phyloP scores from a whole-genome alignment of 192 early-diverging fungal genomes.

The Pilaira anomala region DNA sequence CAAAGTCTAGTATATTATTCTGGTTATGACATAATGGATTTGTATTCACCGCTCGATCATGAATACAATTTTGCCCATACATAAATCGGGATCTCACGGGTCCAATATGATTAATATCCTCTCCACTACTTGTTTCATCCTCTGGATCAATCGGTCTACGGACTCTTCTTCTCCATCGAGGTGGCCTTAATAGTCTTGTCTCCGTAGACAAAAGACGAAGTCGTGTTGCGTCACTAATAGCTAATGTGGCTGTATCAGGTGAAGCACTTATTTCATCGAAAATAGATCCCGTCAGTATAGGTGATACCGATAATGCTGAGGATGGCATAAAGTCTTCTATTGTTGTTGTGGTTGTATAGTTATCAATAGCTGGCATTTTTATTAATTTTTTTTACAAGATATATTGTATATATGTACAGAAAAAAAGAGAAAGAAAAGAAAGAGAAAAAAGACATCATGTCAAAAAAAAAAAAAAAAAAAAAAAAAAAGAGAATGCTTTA shows the following conservation, averaged over 20 bases:
- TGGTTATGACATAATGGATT: neutral
- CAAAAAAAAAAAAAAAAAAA: neutral
- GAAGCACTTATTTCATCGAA: neutral
- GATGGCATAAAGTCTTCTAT: no score
- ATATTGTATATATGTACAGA: no score
- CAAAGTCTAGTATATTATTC: neutral
- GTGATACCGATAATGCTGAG: neutral
- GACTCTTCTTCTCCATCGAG: neutral
- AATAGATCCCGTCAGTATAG: neutral
- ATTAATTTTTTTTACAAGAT: neutral
- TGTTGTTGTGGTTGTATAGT: neutral
- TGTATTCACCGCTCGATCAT: neutral
- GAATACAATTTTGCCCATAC: neutral
- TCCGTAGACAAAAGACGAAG: neutral
- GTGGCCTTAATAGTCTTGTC: neutral
- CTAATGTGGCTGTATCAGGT: neutral
- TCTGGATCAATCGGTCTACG: no score
- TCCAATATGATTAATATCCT: neutral
- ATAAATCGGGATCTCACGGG: neutral
- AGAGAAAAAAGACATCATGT: neutral
- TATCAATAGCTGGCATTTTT: neutral
- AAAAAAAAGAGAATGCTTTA: neutral
- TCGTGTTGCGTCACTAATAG: neutral
- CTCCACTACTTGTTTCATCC: no score
- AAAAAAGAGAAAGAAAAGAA: no score